Base-by-base conservation (phyloP, 352 stramenopile genomes). In the Globisporangium cystogenes region DNA sequence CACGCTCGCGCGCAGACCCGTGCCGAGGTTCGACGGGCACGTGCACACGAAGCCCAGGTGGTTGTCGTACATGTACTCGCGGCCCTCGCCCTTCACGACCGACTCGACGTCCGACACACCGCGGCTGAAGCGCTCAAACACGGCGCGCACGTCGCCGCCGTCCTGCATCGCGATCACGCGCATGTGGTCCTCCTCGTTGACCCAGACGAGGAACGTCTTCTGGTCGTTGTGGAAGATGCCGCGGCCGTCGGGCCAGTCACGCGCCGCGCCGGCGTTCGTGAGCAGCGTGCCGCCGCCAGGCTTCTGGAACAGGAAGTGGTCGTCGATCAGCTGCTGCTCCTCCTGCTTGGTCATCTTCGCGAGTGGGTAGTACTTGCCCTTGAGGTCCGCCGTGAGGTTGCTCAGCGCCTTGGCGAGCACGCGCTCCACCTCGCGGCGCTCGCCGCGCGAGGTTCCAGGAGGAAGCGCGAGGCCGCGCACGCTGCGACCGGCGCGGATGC, bases 241-340 rank as follows among this genome's bases (percentile, higher is more conserved):
- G 57, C 93, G 77, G 20, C 80, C 90, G 54, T 92, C 87, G 0
- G 93, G 93, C 91, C 93, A 98, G 72, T 96, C 89, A n/a, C 90
- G 76, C 1, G 87, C 90, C 3, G 93, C 87, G 12, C 91, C 87
- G 11, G 91, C 86, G 23, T 80, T 81, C 14, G 79, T 94, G 24
- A 93, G 68, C 39, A 96, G 55, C 15, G 86, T 95, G 24, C 79
- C 83, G 2, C 91, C 86, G 1, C 93, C 89, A 1, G 93, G 93
- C 69, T 97, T 97, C 51, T 97, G 85, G 65, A 98, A 98, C 1
- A 97, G 59, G 53, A 98, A 95, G 57, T 96, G 90, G 20, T 95
- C 80, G 51, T 86, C 72, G 37, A 96, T 89, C 7, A 98, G 72
- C 70, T 97, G 86, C 23, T 97, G 74, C 55, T 97, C 89, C 50